Evolutionary conservation across 768 basidiomycete species (phyloP).

Genomic region (Phanerochaete carnosa): DNA sequence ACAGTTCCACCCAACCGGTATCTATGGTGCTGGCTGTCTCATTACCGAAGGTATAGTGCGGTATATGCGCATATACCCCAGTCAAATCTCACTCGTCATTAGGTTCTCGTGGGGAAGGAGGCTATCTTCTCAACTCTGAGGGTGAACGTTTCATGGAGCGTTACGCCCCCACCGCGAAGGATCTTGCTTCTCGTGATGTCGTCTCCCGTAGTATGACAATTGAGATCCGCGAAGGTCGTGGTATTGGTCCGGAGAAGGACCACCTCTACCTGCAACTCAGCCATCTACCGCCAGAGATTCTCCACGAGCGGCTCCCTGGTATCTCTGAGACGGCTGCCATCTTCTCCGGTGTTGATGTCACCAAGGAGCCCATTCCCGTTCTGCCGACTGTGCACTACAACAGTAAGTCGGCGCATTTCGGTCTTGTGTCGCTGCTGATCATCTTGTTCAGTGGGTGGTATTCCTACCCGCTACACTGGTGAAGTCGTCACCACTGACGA

Average conservation of each 20-base stretch:
- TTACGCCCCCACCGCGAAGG: conserved; percentile 98
- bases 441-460: conserved; percentile 83
- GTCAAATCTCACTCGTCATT: conserved; percentile 1
- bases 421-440: conserved; percentile 12
- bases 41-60: conserved; percentile 84
- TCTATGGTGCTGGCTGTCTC: conserved; percentile 98
- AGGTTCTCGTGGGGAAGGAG: conserved; percentile 99
- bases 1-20: conserved; percentile 99
- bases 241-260: conserved; percentile 97
- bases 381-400: conserved; percentile 99
- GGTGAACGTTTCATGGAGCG: conserved; percentile 99
- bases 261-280: conserved; percentile 96
- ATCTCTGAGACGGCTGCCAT: conserved; percentile 99
- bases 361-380: conserved; percentile 99
- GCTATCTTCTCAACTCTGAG: conserved; percentile 96
- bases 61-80: neutral
- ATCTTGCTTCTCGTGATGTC: conserved; percentile 98
- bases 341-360: conserved; percentile 98
- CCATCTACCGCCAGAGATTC: conserved; percentile 92
- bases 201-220: conserved; percentile 99
- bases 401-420: conserved; percentile 52
- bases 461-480: conserved; percentile 97
- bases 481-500: conserved; percentile 88
- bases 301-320: conserved; percentile 96
- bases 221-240: conserved; percentile 97